Base-by-base conservation (phyloP, 2,329 filamentous ascomycete species). In the Magnaporthiopsis rhizophila region DNA sequence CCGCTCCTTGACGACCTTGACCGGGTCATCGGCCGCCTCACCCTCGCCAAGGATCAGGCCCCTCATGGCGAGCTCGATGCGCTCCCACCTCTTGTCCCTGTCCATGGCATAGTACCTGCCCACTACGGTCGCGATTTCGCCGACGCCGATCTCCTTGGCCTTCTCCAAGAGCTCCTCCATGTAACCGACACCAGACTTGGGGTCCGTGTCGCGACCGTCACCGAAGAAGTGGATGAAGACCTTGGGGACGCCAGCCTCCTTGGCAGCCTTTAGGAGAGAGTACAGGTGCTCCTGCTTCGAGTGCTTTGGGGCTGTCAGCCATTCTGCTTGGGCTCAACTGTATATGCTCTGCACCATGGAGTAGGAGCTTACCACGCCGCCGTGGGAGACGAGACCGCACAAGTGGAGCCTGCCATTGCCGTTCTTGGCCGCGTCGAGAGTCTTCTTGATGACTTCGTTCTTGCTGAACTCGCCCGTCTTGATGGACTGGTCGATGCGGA, bases 221-320 rank as follows among this genome's bases (percentile, higher is more conserved):
- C 92, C 95, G 75, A 99, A 98, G 86, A 98, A 98, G 85, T 99
- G 95, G 74, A 99, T 96, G 82, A 89, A 98, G 72, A 99, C 93
- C 72, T 98, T 83, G 70, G 93, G 91, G 45, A 99, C 86, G 61
- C 86, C 87, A 73, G 91, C 87, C 72, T 91, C 88, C 84, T 97
- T 97, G 73, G 95, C 95, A 53, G 95, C 90, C 76, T 90, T 86
- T 69, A 99, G 86, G 53, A 99, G 86, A 65, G 88, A 89, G 74
- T 95, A 90, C 65, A 99, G 84, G 77, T 99, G 95, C 68, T 89
- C 89, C 81, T 97, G 96, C 82, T 99, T 96, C 69, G 92, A 88
- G 83, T 99, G 95, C 86, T 88, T 67, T 61, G 63, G n/a, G 45
- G 28, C 24, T 15, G 30, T 62, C 28, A 62, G 61, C 50, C 13